Evolutionary conservation across 352 stramenopile genomes (phyloP), one percentile per base, ranked within the genome.

Genomic region (Aphanomyces cochlioides): DNA sequence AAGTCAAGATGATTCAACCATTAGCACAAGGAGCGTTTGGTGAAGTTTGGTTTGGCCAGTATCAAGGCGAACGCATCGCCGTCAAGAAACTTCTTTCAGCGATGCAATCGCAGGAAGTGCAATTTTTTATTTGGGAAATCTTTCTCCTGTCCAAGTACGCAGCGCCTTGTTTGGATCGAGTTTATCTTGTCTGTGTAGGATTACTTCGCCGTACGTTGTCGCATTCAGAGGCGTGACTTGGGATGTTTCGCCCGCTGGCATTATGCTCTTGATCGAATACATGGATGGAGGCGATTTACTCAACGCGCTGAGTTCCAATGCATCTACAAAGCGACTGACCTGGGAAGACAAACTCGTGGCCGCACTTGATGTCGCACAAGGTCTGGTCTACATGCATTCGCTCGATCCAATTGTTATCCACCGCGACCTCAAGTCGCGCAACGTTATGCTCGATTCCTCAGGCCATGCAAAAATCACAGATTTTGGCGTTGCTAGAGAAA

Each of bases 41-140:
- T 7, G 82, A 94, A 61, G 86, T 94, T 8, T 92, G 83, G 84
- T 68, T 91, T 15, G 84, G 86, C 6, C 80, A 89, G 68, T 90
- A 88, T 56, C 80, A 90, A 66, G 73, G 77, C 45, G 75, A 78
- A 5, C 87, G 87, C 66, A 82, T 93, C 12, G 86, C 86, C 4
- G 84, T 93, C 67, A 93, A 93, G 74, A 70, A 59, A 34, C 40
- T 70, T 8, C n/a, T 61, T 5, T 10, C 19, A 13, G 36, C n/a
- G 10, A 40, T 56, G 5, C 17, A 19, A 17, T 47, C 37, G 4
- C 45, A 10, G 2, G 43, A 61, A 39, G 43, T 53, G 21, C 63
- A 69, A 41, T 10, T n/a, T 6, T 69, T 69, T 53, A 36, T 69
- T 17, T 10, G 6, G 13, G 63, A 69, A 59, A 69, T 69, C 5